Base-by-base conservation (phyloP, 2,329 filamentous ascomycete genomes). In the Akanthomyces muscarius region DNA sequence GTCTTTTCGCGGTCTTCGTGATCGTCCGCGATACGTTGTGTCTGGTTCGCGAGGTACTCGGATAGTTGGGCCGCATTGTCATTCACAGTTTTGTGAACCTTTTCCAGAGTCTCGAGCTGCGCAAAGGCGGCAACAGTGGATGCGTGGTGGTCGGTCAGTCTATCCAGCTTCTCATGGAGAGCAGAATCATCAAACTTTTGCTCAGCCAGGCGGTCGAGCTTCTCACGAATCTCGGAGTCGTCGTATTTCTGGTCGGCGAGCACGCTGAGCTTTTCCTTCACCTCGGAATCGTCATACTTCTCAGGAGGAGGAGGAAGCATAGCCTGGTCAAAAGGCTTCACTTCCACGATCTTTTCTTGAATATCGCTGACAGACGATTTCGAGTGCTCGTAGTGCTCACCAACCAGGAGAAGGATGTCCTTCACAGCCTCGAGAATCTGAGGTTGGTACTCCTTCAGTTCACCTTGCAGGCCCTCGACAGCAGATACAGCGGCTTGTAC, bases 31-130 rank as follows among this genome's bases (percentile, higher is more conserved):
- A 91, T 90, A 25, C 89, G 85, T 71, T 88, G 86, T 25, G 87
- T 90, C 73, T 97, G 93, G 3, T 82, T 81, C 2, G 88, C 84
- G 23, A 98, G 84, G 72, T 97, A 97, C 48, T 89, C 86, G 2
- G 89, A 89, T 61, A 99, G 88, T 71, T 96, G 92, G 23, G 87
- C 86, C 1, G 94, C 92, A 1, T 92, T 96, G 64, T 87, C 83
- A 72, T 91, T 86, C 63, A 99, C 92, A 68, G 96, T 90, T 67
- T 90, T 84, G 70, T 97, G 92, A 57, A 98, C 95, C 73, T 92
- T 86, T 68, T 97, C 92, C 5, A 99, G 83, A 28, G 91, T 90
- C 66, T 90, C 89, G 52, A 97, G 84, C 68, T 93, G 91, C 5
- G 83, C 81, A 42, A 91, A 85, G 1, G 90, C 86, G 71, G 91